Evolutionary conservation across 306 rosid species (phyloP).

Genomic region (Canavalia ensiformis): DNA sequence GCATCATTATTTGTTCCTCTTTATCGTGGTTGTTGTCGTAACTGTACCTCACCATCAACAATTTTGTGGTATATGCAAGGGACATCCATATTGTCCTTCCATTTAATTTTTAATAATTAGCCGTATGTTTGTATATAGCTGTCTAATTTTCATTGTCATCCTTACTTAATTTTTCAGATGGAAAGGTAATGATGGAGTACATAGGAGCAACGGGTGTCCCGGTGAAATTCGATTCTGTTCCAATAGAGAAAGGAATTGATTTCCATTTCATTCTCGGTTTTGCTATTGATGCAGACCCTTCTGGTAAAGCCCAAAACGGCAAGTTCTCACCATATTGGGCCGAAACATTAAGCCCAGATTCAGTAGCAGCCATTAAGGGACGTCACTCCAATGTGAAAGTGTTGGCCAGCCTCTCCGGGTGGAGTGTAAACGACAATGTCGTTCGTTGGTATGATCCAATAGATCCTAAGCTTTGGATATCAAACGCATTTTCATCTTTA

Average conservation of each 20-base stretch:
- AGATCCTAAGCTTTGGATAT: conserved; percentile 56
- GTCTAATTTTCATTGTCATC: background rate
- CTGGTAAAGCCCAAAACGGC: conserved; percentile 59
- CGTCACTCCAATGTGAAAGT: conserved; percentile 53
- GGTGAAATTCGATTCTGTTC: conserved; percentile 48
- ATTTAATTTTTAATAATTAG: too few relatives aligned
- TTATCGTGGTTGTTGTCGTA: conserved; percentile 7
- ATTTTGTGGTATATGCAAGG: background rate
- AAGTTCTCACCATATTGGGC: conserved; percentile 61
- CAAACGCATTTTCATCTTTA: conserved; percentile 64
- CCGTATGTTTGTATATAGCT: too few relatives aligned
- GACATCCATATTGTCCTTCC: too few relatives aligned
- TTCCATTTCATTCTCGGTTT: conserved; percentile 66
- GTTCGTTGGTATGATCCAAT: conserved; percentile 62
- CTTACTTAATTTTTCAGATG: conserved; percentile 47
- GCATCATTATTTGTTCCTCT: conserved; percentile 17
- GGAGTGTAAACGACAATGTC: conserved; percentile 55
- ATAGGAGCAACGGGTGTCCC: conserved; percentile 67
- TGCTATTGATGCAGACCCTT: conserved; percentile 59
- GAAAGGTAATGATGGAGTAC: conserved; percentile 73
- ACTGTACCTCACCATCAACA: background rate
- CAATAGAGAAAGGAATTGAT: conserved; percentile 52
- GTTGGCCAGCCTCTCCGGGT: conserved; percentile 67
- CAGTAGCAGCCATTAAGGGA: conserved; percentile 56
- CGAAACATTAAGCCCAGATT: conserved; percentile 51